Conservation (phyloP, 805 yeast genomes). For the Kodamaea laetipori region DNA sequence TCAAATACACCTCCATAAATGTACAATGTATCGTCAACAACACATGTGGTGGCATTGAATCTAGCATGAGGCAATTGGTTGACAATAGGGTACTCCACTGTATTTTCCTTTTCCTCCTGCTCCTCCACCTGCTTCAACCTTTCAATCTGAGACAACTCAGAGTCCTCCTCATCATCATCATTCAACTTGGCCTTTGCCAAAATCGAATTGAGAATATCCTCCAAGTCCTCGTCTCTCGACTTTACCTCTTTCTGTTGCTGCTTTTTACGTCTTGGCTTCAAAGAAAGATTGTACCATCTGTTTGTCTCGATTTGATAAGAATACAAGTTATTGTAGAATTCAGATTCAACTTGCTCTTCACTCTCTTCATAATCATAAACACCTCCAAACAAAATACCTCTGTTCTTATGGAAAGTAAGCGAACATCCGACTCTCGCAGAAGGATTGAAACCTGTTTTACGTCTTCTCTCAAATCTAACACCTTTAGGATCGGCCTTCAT, state of each 20-base stretch:
- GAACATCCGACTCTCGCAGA: constrained; percentile 94
- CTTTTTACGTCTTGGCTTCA: constrained; percentile 63
- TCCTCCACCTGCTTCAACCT: constrained; percentile 38
- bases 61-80: constrained; percentile 81
- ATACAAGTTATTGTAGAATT: constrained; percentile 75
- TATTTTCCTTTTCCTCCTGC: constrained; percentile 39
- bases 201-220: constrained; percentile 73
- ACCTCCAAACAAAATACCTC: constrained; percentile 94
- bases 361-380: constrained; percentile 95
- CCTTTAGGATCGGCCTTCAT: constrained; percentile 82
- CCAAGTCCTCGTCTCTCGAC: constrained; percentile 76
- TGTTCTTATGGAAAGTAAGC: constrained; percentile 82
- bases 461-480: constrained; percentile 84
- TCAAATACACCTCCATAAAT: constrained; percentile 93
- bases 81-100: constrained; percentile 56
- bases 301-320: constrained; percentile 84
- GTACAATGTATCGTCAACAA: constrained; percentile 78
- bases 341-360: constrained; percentile 85
- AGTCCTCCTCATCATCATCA: constrained; percentile 48
- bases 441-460: constrained; percentile 88
- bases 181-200: constrained; percentile 71
- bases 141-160: constrained; percentile 38
- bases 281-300: constrained; percentile 77
- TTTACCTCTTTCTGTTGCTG: constrained; percentile 46
- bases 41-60: constrained; percentile 83